These are phyloP conservation scores for Scedosporium aurantiacum DNA, from an alignment of 2,329 filamentous ascomycete species.

Conservation along the genomic window DNA sequence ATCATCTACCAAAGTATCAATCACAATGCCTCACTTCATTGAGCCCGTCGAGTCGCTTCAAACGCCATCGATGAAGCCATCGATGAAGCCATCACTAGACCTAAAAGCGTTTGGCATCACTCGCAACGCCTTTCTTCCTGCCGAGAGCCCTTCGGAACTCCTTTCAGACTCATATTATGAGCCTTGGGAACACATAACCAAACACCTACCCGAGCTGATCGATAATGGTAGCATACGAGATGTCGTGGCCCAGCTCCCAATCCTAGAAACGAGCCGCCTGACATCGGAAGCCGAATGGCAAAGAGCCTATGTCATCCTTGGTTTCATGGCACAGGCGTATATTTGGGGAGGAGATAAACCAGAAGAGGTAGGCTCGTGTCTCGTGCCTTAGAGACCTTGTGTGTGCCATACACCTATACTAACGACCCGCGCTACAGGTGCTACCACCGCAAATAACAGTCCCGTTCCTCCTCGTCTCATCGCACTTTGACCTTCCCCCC, in stretches of 20 bases:
- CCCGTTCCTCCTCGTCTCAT: slow-evolving; percentile 62
- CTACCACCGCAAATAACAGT: slow-evolving; percentile 68
- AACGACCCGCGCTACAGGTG: slow-evolving; percentile 25
- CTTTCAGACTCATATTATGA: slow-evolving; percentile 64
- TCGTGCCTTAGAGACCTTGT: neutral
- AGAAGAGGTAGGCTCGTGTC: slow-evolving; percentile 44
- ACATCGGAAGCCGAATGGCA: slow-evolving; percentile 62
- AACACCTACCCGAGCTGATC: slow-evolving; percentile 57
- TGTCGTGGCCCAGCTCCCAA: slow-evolving; percentile 53
- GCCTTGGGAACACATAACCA: slow-evolving; percentile 64
- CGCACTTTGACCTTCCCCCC: slow-evolving; percentile 68
- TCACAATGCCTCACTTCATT: slow-evolving; percentile 32
- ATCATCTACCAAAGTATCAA: neutral
- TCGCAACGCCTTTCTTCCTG: slow-evolving; percentile 66
- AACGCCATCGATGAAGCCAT: too few relatives aligned
- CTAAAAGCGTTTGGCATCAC: slow-evolving; percentile 27
- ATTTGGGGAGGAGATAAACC: slow-evolving; percentile 78
- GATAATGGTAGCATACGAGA: slow-evolving; percentile 51
- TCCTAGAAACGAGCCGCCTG: slow-evolving; percentile 57
- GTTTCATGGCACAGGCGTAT: slow-evolving; percentile 74
- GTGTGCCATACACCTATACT: neutral
- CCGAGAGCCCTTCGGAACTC: slow-evolving; percentile 50
- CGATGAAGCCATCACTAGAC: slow-evolving; percentile 10
- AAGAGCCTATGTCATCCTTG: slow-evolving; percentile 67
- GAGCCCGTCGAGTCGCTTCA: slow-evolving; percentile 11